Percentiles rank a stretch among this genome's conserved stretches.
phyloP scores from a whole-genome alignment of 2,329 filamentous ascomycete genomes.

The Phialophora chinensis region DNA sequence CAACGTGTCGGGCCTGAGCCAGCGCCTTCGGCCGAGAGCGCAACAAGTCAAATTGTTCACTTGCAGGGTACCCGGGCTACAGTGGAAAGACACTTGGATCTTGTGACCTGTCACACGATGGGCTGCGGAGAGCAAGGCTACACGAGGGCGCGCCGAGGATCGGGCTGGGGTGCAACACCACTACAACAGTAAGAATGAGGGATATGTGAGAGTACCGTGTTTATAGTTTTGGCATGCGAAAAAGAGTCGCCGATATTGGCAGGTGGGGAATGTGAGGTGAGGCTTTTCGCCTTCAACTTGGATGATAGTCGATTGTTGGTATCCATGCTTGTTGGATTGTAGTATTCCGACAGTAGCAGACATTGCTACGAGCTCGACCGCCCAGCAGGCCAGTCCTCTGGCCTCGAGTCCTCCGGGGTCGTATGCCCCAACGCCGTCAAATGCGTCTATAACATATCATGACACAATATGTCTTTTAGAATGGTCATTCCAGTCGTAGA shows the following conservation, averaged over 20 bases:
- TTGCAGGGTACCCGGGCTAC: neutral
- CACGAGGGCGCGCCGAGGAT: neutral
- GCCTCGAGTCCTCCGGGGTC: neutral
- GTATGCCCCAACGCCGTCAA: neutral
- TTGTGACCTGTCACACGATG: neutral
- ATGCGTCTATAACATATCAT: conserved; percentile 8
- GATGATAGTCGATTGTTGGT: neutral
- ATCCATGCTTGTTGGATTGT: neutral
- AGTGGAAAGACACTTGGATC: neutral
- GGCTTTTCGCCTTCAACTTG: neutral
- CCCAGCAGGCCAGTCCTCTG: neutral
- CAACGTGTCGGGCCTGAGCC: neutral
- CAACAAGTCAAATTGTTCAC: neutral
- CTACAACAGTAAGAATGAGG: neutral
- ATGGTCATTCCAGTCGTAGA: conserved; percentile 7
- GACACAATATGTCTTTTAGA: conserved; percentile 1
- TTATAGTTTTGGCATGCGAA: neutral
- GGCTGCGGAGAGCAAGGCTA: neutral
- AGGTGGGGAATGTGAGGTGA: neutral
- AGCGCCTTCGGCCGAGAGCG: neutral
- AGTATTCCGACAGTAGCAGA: neutral
- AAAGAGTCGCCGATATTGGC: neutral
- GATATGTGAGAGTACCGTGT: neutral
- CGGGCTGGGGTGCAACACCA: neutral
- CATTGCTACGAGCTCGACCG: neutral